These are phyloP conservation scores for Apiotrichum sp. DNA, from an alignment of 1,284 basidiomycete species.

Conservation along the genomic window DNA sequence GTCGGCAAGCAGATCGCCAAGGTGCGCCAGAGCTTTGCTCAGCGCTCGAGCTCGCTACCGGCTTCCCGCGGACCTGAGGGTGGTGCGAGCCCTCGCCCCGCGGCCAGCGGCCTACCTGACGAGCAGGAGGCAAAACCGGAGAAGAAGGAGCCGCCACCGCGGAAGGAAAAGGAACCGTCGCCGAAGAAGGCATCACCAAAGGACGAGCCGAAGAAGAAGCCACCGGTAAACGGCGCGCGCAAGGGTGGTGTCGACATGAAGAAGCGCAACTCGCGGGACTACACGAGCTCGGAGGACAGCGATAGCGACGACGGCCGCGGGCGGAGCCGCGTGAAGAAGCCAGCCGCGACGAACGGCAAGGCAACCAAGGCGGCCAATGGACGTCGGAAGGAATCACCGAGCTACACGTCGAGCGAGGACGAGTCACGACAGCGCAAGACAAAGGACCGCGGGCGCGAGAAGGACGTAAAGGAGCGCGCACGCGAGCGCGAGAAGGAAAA, in stretches of 20 bases:
- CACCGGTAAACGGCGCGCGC: background rate
- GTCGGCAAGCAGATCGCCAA: conserved; percentile 29
- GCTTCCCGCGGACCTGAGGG: conserved; percentile 14
- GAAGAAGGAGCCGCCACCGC: background rate
- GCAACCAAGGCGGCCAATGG: background rate
- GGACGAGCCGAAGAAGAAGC: background rate
- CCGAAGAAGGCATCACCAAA: background rate
- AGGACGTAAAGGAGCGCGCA: background rate
- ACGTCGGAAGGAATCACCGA: background rate
- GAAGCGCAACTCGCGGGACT: conserved; percentile 11
- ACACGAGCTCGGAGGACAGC: conserved; percentile 12
- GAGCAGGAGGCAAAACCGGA: background rate
- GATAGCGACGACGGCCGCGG: conserved; percentile 11
- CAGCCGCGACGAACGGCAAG: conserved; percentile 9
- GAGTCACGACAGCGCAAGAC: background rate
- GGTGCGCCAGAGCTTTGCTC: conserved; percentile 21
- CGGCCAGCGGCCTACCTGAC: background rate
- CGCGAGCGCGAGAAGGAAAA: conserved; percentile 7
- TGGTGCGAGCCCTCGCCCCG: conserved; percentile 14
- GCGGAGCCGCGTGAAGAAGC: background rate
- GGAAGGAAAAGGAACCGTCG: background rate
- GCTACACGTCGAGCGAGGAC: conserved; percentile 3
- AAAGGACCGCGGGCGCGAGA: too few species aligned
- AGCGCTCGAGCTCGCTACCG: conserved; percentile 22
- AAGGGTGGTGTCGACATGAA: background rate